Conservation (phyloP, 1,284 basidiomycete species). For the Agaricales sp. region DNA sequence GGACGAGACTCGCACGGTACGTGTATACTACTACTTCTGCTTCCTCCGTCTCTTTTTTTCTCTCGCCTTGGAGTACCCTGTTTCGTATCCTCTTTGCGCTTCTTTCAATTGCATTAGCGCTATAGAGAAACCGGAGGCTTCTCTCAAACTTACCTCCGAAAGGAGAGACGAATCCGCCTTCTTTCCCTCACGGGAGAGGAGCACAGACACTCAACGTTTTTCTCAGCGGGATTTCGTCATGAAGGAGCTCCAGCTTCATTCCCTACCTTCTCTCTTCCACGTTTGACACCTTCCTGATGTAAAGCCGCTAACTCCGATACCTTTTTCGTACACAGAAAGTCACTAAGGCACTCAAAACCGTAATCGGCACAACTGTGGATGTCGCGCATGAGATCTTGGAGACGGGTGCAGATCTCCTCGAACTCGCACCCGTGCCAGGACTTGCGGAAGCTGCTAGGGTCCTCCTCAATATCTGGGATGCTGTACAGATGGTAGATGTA, state of each 20-base stretch:
- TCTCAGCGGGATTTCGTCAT: too few species aligned
- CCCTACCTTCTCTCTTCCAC: not conserved
- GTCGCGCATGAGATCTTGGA: not conserved
- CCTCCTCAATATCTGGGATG: conserved; percentile 52
- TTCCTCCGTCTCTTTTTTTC: too few species aligned
- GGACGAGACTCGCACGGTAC: not conserved
- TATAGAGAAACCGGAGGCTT: too few species aligned
- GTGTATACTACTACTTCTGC: too few species aligned
- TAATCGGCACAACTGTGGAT: not conserved
- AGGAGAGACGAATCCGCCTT: too few species aligned
- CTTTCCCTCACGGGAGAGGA: too few species aligned
- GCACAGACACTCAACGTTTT: too few species aligned
- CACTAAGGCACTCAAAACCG: not conserved
- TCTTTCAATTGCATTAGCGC: too few species aligned
- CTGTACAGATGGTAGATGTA: conserved; percentile 51
- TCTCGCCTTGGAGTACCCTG: too few species aligned
- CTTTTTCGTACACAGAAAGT: not conserved
- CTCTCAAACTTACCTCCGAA: too few species aligned
- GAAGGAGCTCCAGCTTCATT: not conserved
- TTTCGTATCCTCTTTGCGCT: too few species aligned
- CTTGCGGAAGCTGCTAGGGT: conserved; percentile 39
- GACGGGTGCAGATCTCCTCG: conserved; percentile 34
- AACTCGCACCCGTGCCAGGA: conserved; percentile 46
- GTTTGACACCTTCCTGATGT: not conserved
- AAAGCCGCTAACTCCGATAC: not conserved